Percentiles rank a stretch among this genome's conserved stretches.
phyloP scores from a whole-genome alignment of 2,329 filamentous ascomycete species.

The Scedosporium aurantiacum region DNA sequence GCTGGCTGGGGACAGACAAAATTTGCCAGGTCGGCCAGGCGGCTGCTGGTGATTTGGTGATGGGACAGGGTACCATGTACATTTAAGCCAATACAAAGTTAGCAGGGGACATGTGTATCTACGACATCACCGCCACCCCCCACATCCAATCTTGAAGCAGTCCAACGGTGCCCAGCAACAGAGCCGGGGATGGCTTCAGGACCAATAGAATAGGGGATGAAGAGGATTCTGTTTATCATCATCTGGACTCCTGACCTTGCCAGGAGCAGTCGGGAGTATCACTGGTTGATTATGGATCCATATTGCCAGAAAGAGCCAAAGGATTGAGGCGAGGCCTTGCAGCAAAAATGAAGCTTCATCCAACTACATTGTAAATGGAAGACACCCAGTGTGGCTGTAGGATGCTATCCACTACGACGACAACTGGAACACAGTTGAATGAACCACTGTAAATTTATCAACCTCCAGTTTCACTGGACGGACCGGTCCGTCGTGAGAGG shows the following conservation, averaged over 20 bases:
- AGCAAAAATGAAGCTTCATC: background rate
- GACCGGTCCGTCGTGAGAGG: constrained; percentile 1
- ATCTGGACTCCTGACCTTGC: background rate
- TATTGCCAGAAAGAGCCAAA: background rate
- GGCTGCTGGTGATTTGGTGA: background rate
- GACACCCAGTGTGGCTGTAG: too few relatives aligned
- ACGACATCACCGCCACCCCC: constrained; percentile 1
- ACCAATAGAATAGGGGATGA: constrained; percentile 7
- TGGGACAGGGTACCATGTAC: constrained; percentile 1
- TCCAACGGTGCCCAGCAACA: constrained; percentile 8
- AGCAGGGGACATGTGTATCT: background rate
- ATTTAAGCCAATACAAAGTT: background rate
- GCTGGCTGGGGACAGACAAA: constrained; percentile 4
- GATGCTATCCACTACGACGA: too few relatives aligned
- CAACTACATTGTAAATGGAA: background rate
- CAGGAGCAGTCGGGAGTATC: background rate
- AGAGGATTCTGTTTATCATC: constrained; percentile 4
- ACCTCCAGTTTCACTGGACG: background rate
- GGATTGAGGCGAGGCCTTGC: background rate
- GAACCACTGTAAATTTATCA: background rate
- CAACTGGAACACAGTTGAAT: too few relatives aligned
- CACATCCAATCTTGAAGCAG: constrained; percentile 8
- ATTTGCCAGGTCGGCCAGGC: constrained; percentile 5
- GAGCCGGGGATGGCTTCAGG: background rate
- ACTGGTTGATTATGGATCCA: background rate